Base-by-base conservation (phyloP, 805 yeast species). In the Osmozyma mogii region DNA sequence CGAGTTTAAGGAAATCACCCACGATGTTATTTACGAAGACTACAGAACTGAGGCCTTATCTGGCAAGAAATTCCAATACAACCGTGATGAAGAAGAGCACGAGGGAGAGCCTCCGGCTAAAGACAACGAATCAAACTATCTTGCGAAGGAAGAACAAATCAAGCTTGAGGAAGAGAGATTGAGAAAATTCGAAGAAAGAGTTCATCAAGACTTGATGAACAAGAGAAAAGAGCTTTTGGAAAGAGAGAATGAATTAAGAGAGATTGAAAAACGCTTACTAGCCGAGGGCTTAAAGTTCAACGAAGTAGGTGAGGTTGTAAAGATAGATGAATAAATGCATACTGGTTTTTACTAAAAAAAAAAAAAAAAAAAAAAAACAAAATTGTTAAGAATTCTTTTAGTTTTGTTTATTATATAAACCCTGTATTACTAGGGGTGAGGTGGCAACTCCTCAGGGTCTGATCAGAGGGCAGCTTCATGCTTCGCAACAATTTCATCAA, bases 1-100 rank as follows among this genome's bases (percentile, higher is more conserved):
- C 51, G 96, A 87, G 50, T 75, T 87, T 56, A 84, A 84, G 58
- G 96, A 87, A 46, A 69, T 73, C 47, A 87, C 96, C 6, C 94
- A 83, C 52, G 95, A 85, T 52, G 70, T 78, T 23, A 62, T 87
- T 40, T 87, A 87, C 55, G 96, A 87, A 56, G 78, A 77, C 50
- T 87, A 87, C 58, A 78, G 96, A 68, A 83, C 95, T 7, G 85
- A 78, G 48, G 87, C 88, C 11, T 68, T 83, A 39, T 75, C 84
- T 17, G 78, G 82, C 17, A 79, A 75, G 36, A 62, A 54, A 48
- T 61, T 65, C 52, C 61, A 61, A 34, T 63, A 65, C 40, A 49
- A 37, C 29, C 38, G 43, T 22, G 58, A 46, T 32, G 41, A 27
- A 17, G 44, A 36, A n/a, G 34, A 26, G 17, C 9, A 19, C 22